Percentiles rank a stretch among this genome's conserved stretches.
phyloP scores from a whole-genome alignment of 1,139 yeast genomes.

The Blastobotrys aristatus region DNA sequence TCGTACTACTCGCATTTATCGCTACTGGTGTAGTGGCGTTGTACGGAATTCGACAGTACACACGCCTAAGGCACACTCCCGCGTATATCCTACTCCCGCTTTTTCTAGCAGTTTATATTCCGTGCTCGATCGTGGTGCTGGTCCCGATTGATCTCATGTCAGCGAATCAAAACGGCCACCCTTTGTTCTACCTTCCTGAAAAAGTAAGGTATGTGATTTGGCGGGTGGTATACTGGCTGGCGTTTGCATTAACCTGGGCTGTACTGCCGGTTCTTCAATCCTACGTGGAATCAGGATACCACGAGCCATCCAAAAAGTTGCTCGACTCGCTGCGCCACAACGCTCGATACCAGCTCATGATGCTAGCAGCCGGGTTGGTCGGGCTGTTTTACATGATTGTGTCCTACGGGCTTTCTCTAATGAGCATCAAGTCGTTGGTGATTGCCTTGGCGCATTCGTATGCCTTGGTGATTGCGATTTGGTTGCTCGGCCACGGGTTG shows the following conservation, averaged over 20 bases:
- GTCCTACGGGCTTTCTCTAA: slow-evolving; percentile 54
- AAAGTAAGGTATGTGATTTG: slow-evolving; percentile 52
- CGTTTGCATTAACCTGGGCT: slow-evolving; percentile 68
- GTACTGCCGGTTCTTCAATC: slow-evolving; percentile 67
- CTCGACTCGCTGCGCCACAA: slow-evolving; percentile 55
- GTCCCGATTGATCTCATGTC: slow-evolving; percentile 53
- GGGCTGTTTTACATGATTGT: slow-evolving; percentile 59
- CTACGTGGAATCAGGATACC: slow-evolving; percentile 67
- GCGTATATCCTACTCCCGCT: slow-evolving; percentile 39
- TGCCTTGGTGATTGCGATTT: slow-evolving; percentile 65
- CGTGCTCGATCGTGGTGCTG: slow-evolving; percentile 50
- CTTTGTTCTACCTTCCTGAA: slow-evolving; percentile 42
- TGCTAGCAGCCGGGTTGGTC: slow-evolving; percentile 48
- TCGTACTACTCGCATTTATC: slow-evolving; percentile 34
- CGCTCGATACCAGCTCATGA: slow-evolving; percentile 54
- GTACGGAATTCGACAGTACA: slow-evolving; percentile 35
- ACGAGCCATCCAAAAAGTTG: slow-evolving; percentile 43
- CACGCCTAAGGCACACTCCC: slow-evolving; percentile 38
- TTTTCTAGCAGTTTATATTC: slow-evolving; percentile 47
- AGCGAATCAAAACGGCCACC: slow-evolving; percentile 27
- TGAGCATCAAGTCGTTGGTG: slow-evolving; percentile 56
- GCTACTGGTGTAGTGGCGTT: slow-evolving; percentile 34
- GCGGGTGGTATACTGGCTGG: slow-evolving; percentile 76
- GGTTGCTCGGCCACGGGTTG: slow-evolving; percentile 84
- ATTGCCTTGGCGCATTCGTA: slow-evolving; percentile 80